A percentile compares a stretch with the other conserved stretches of the same genome.
phyloP scores from a whole-genome alignment of 495 filamentous ascomycete genomes.

The Extremus antarcticus region DNA sequence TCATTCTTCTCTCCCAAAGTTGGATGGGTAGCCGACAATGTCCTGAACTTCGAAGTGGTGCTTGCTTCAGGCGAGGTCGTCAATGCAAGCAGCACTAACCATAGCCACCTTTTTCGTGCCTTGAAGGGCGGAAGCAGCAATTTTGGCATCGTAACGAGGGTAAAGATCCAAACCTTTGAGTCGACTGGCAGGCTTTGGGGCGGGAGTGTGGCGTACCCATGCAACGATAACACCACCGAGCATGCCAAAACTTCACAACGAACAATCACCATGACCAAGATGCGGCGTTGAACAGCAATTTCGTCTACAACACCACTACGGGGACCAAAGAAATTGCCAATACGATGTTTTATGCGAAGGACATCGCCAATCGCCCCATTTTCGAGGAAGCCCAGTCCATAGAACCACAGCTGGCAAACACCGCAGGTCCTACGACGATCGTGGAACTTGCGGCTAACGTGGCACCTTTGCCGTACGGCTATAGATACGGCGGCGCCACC shows the following conservation, averaged over 20 bases:
- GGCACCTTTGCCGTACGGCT: no score
- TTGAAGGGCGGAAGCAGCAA: constrained; percentile 35
- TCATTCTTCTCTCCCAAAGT: constrained; percentile 6
- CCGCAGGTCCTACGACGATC: no score
- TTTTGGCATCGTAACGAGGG: constrained; percentile 34
- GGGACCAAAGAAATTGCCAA: neutral
- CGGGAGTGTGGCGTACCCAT: neutral
- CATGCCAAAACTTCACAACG: neutral
- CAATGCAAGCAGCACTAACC: constrained; percentile 16
- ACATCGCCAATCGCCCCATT: neutral
- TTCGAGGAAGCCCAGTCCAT: no score
- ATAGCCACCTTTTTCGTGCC: constrained; percentile 31
- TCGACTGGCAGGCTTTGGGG: neutral
- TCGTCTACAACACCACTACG: neutral
- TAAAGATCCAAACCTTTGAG: constrained; percentile 13
- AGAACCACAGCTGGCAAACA: no score
- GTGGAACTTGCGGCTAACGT: no score
- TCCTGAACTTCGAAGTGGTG: constrained; percentile 30
- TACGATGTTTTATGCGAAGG: constrained; percentile 2
- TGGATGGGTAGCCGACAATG: constrained; percentile 19
- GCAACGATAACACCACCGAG: neutral
- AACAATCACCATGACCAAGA: constrained; percentile 1
- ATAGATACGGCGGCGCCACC: no score
- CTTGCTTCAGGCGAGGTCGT: constrained; percentile 20
- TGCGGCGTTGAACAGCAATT: neutral